Evolutionary conservation across 257 asterid genomes (phyloP), one percentile per base, ranked within the genome.

Genomic region (Solanum medicagineum): DNA sequence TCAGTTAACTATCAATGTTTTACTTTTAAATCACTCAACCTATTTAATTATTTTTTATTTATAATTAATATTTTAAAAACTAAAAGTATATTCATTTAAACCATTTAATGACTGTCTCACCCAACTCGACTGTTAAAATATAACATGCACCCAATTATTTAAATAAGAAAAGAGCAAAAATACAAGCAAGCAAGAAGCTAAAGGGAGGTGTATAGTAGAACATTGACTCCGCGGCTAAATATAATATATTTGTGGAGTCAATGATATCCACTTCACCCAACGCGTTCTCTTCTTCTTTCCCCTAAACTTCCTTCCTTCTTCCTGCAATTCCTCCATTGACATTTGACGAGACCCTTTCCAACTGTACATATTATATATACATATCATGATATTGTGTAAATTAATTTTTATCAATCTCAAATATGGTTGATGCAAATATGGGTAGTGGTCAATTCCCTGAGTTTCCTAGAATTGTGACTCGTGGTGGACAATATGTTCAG

Each of bases 401-500:
- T 75, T 47, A 24, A 62, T 5, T 65, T 5, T 24, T 24, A 24
- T 17, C 6, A 59, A 59, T 13, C 32, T 17, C 77, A 36, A 69
- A 16, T 36, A 69, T 92, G 92, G 91, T 92, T 69, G 95, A 90
- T 51, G 85, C 86, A 87, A 94, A 88, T 85, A 79, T 83, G 87
- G 90, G 63, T 16, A 89, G 89, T 10, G 88, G 90, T 75, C 97
- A 92, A 88, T 90, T 89, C 88, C 92, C 95, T 4, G 98, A 94
- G 17, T 97, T 95, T 84, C 95, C 95, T 85, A 93, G 91, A 86
- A 91, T 85, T 77, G 87, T 89, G 16, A 92, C 97, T 14, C 91
- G 94, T 93, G 98, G 96, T 5, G 99, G 98, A 0, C 94, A 89
- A 86, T 97, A 85, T 49, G 85, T 92, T 12, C 97, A 92, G 94